A percentile compares a stretch with the other conserved stretches of the same genome.
Conservation (phyloP, 2,329 filamentous ascomycete genomes). For the Periglandula ipomoeae region DNA sequence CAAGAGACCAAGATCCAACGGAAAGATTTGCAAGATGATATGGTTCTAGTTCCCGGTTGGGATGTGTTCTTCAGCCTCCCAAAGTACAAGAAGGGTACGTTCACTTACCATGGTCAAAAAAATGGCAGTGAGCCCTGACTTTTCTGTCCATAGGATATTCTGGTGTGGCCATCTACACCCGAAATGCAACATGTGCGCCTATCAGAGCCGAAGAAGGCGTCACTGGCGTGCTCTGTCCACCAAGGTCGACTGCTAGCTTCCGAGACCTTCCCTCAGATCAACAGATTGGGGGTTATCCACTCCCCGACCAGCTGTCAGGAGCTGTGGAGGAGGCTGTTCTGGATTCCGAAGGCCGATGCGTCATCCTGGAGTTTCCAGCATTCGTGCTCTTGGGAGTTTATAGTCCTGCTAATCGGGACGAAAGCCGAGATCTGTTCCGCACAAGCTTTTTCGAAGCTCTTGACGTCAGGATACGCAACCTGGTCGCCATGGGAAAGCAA, state of each 20-base stretch:
- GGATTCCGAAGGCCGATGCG: constrained; percentile 85
- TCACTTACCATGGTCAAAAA: neutral
- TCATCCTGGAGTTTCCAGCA: constrained; percentile 86
- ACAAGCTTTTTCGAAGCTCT: constrained; percentile 70
- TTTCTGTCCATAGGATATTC: constrained; percentile 65
- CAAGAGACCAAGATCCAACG: constrained; percentile 95
- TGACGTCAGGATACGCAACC: constrained; percentile 76
- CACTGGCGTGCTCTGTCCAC: constrained; percentile 67
- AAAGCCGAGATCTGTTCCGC: constrained; percentile 73
- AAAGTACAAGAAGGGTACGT: constrained; percentile 77
- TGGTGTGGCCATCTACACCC: constrained; percentile 89
- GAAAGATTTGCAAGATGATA: constrained; percentile 87
- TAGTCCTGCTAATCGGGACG: constrained; percentile 81
- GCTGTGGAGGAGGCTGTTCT: constrained; percentile 60
- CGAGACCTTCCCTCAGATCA: constrained; percentile 63
- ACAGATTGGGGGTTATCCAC: constrained; percentile 85
- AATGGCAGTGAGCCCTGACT: neutral
- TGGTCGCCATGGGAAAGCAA: constrained; percentile 69
- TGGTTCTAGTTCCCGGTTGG: constrained; percentile 92
- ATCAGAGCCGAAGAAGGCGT: constrained; percentile 93
- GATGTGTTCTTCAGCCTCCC: constrained; percentile 94
- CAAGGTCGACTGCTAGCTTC: constrained; percentile 62
- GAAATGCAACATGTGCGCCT: constrained; percentile 75
- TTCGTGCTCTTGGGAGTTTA: constrained; percentile 93
- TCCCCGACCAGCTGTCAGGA: constrained; percentile 53